phyloP scores from a whole-genome alignment of 495 filamentous ascomycete species.

The Pyronema domesticum region DNA sequence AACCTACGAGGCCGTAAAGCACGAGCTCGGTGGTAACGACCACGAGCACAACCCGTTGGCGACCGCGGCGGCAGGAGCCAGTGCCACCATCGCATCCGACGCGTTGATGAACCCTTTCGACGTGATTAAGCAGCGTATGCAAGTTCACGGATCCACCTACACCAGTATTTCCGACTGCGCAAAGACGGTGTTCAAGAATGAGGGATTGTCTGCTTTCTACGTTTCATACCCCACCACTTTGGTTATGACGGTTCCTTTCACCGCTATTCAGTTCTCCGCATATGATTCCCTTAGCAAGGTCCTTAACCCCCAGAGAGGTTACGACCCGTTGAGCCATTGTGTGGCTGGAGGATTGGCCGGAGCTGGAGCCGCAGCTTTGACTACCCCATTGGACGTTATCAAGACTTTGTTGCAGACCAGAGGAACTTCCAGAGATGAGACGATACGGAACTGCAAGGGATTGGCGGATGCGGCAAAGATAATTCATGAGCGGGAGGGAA shows the following conservation, averaged over 20 bases:
- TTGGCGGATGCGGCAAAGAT: conserved; percentile 65
- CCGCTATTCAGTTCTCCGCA: conserved; percentile 84
- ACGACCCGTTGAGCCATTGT: conserved; percentile 86
- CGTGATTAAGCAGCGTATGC: conserved; percentile 99
- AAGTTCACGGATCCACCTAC: conserved; percentile 88
- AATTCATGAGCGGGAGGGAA: conserved; percentile 68
- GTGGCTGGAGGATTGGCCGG: conserved; percentile 80
- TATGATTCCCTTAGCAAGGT: conserved; percentile 92
- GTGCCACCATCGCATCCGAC: conserved; percentile 90
- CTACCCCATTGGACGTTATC: conserved; percentile 91
- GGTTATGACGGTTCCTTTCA: conserved; percentile 97
- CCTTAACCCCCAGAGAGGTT: conserved; percentile 67
- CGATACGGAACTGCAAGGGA: conserved; percentile 65
- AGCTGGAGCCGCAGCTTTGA: conserved; percentile 80
- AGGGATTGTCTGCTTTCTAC: conserved; percentile 88
- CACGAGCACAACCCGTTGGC: conserved; percentile 85
- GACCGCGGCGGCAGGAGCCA: conserved; percentile 81
- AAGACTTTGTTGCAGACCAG: conserved; percentile 93
- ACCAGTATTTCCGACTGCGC: conserved; percentile 72
- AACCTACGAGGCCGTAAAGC: conserved; percentile 93
- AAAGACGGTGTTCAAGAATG: conserved; percentile 61
- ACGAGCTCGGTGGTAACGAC: conserved; percentile 81
- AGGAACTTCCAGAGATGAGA: conserved; percentile 58
- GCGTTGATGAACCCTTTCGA: conserved; percentile 99
- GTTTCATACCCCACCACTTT: conserved; percentile 96